A percentile compares a stretch with the other conserved stretches of the same genome.
Evolutionary conservation across 2,329 filamentous ascomycete species (phyloP).

Genomic region (Macrophomina tecta): DNA sequence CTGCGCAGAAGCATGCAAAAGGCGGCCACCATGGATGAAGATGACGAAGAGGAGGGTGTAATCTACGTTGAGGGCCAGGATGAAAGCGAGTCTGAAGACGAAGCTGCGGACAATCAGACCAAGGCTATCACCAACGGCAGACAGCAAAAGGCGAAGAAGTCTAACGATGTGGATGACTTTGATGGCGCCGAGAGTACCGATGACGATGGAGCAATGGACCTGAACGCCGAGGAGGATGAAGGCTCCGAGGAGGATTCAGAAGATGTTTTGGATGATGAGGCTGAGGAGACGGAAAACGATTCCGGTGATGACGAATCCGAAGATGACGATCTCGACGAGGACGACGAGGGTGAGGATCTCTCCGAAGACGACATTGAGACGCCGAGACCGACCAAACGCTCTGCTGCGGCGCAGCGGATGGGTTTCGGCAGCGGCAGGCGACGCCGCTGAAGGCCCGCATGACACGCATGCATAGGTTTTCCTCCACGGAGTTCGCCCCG

Average conservation of each 20-base stretch:
- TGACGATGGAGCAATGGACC: constrained; percentile 52
- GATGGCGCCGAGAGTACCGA: constrained; percentile 64
- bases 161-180: constrained; percentile 39
- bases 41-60: constrained; percentile 73
- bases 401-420: constrained; percentile 27
- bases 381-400: constrained; percentile 25
- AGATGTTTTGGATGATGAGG: constrained; percentile 59
- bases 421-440: constrained; percentile 28
- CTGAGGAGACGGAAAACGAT: constrained; percentile 55
- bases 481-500: background rate
- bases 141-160: constrained; percentile 8
- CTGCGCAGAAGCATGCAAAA: constrained; percentile 74
- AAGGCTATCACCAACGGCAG: constrained; percentile 41
- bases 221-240: constrained; percentile 43
- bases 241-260: constrained; percentile 61
- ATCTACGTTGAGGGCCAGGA: constrained; percentile 88
- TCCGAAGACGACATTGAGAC: constrained; percentile 52
- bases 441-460: constrained; percentile 15
- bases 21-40: constrained; percentile 60
- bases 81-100: constrained; percentile 57
- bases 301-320: constrained; percentile 53
- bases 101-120: constrained; percentile 53
- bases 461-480: constrained; percentile 1
- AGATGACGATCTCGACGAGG: constrained; percentile 52
- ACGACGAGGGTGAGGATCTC: constrained; percentile 50